These are phyloP conservation scores for Suhomyces tanzawaensis DNA, from an alignment of 805 yeast genomes.

Conservation along the genomic window DNA sequence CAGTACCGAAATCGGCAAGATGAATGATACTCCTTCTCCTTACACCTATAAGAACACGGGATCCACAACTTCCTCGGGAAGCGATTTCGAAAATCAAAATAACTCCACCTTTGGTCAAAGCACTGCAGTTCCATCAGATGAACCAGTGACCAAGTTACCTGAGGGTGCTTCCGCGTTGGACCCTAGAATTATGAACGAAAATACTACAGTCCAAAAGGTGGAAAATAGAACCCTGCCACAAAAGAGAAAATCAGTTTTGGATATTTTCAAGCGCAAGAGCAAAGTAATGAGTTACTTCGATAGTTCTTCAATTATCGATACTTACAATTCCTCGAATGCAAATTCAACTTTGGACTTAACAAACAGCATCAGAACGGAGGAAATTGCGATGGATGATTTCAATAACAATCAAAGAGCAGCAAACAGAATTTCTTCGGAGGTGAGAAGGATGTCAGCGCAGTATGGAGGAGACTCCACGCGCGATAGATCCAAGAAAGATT, in stretches of 20 bases:
- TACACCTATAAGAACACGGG: conserved; percentile 4
- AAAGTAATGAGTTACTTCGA: conserved; percentile 19
- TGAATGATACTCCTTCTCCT: not conserved
- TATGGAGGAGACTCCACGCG: not conserved
- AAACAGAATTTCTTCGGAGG: conserved; percentile 21
- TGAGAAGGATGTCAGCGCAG: conserved; percentile 7
- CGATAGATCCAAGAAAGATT: no score
- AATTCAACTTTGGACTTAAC: conserved; percentile 32
- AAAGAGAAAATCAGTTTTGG: conserved; percentile 33
- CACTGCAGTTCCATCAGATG: not conserved
- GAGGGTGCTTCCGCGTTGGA: not conserved
- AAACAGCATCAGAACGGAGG: conserved; percentile 44
- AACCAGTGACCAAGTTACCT: not conserved
- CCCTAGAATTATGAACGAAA: not conserved
- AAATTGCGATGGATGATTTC: conserved; percentile 48
- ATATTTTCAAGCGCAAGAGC: conserved; percentile 33
- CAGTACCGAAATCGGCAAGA: conserved; percentile 1
- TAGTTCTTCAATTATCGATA: conserved; percentile 32
- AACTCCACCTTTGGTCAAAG: not conserved
- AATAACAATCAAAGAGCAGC: conserved; percentile 21
- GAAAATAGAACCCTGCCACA: conserved; percentile 5
- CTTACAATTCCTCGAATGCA: conserved; percentile 20
- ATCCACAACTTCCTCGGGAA: conserved; percentile 7
- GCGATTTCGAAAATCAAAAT: conserved; percentile 5
- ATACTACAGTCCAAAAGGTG: not conserved